Base-by-base conservation (phyloP, 441 rosid genomes). In the Hypseocharis bilobata region DNA sequence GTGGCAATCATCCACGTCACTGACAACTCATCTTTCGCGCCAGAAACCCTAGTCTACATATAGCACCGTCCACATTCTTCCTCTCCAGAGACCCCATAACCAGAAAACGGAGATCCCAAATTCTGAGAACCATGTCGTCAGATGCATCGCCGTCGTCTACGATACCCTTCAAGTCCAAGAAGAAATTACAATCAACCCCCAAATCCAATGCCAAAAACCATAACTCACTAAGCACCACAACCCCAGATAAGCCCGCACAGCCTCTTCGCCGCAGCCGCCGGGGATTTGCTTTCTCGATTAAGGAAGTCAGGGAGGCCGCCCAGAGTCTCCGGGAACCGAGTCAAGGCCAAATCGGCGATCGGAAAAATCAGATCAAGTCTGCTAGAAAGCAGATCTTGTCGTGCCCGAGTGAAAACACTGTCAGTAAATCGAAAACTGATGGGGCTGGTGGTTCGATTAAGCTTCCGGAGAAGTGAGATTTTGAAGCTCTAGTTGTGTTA, bases 301-400 rank as follows among this genome's bases (percentile, higher is more conserved):
- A 78, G 59, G 95, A 91, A 55, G 75, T 93, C 13, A 84, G 92
- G 20, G 72, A 69, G 20, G 83, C 74, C 0, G 96, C 96, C 40
- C 81, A 80, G 67, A 72, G 74, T 55, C 70, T 72, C 36, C 59
- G 71, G 19, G 59, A n/a, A 47, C 60, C 70, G 23, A 40, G 11
- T 4, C 60, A 54, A 60, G 55, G 58, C 74, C 22, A 66, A 70
- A 4, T 57, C 60, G 8, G 27, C 3, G 76, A 65, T 56, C 45
- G 45, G n/a, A 61, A 34, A 0, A 74, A 30, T 0, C 64, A 66
- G 70, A 57, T 28, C 19, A 75, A 75, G 63, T 82, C 96, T 1
- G 85, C 84, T 10, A 73, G 82, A 63, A 76, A 80, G 45, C 80
- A 74, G 78, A 85, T 86, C 73, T 51, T 77, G 16, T 71, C 86